These are phyloP conservation scores for Fragaria vesca DNA, from an alignment of 306 rosid genomes.

Conservation along the genomic window DNA sequence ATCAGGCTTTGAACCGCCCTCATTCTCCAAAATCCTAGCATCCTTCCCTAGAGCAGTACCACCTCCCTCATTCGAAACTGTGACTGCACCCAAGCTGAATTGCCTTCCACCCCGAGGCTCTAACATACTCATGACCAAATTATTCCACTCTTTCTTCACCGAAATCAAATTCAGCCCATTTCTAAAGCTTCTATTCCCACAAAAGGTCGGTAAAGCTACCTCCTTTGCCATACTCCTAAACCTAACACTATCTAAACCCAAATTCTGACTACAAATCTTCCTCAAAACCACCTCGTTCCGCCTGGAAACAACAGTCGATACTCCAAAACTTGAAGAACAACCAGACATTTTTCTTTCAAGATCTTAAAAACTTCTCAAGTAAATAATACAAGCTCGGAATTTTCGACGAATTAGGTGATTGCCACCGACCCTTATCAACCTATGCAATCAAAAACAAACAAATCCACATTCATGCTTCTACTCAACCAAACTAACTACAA, in stretches of 20 bases:
- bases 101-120: conserved; percentile 43
- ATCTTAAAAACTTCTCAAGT: neutral
- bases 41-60: conserved; percentile 34
- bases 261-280: conserved; percentile 38
- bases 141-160: conserved; percentile 31
- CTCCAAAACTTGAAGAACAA: conserved; percentile 45
- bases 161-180: conserved; percentile 13
- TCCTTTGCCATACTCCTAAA: conserved; percentile 45
- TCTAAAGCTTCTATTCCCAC: conserved; percentile 30
- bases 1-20: conserved; percentile 24
- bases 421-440: conserved; percentile 8
- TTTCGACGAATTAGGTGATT: conserved; percentile 38
- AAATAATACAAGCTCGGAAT: neutral
- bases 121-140: conserved; percentile 37
- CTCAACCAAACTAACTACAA: neutral
- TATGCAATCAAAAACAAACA: conserved; percentile 14
- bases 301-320: conserved; percentile 31
- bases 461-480: neutral
- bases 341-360: conserved; percentile 43
- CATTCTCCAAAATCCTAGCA: conserved; percentile 29
- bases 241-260: conserved; percentile 34
- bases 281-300: conserved; percentile 43
- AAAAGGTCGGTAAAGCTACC: conserved; percentile 34
- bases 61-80: conserved; percentile 35
- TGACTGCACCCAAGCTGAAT: conserved; percentile 33